These are phyloP conservation scores for Calonectria ilicicola DNA, from an alignment of 2,329 filamentous ascomycete species.

Conservation along the genomic window DNA sequence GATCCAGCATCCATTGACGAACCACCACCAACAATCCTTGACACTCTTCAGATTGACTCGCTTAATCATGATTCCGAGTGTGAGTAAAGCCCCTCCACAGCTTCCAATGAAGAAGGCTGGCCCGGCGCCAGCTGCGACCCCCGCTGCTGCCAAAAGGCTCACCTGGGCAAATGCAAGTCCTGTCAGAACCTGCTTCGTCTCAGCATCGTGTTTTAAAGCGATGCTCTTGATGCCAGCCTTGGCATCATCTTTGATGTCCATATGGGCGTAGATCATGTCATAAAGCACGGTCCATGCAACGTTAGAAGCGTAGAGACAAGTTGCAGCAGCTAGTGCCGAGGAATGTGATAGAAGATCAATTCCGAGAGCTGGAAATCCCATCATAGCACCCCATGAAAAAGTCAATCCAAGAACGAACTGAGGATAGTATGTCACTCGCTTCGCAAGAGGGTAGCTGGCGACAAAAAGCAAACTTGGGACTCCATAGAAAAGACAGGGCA, in stretches of 20 bases:
- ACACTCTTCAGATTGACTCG: slow-evolving; percentile 74
- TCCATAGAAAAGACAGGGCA: slow-evolving; percentile 80
- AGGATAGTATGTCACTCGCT: slow-evolving; percentile 88
- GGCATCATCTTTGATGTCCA: slow-evolving; percentile 88
- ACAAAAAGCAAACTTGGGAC: slow-evolving; percentile 82
- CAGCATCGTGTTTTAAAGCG: slow-evolving; percentile 80
- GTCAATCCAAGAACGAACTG: slow-evolving; percentile 86
- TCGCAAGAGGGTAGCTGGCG: slow-evolving; percentile 82
- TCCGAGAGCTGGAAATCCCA: slow-evolving; percentile 88
- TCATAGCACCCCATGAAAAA: slow-evolving; percentile 89
- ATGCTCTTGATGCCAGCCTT: slow-evolving; percentile 93
- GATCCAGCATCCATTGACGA: slow-evolving; percentile 77
- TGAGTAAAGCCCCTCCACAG: slow-evolving; percentile 72
- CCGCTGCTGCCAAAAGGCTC: slow-evolving; percentile 76
- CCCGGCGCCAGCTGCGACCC: slow-evolving; percentile 74
- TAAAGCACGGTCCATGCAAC: slow-evolving; percentile 90
- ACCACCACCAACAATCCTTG: slow-evolving; percentile 82
- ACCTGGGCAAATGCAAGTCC: slow-evolving; percentile 78
- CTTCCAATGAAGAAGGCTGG: slow-evolving; percentile 77
- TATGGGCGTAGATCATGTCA: slow-evolving; percentile 94
- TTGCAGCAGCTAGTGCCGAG: slow-evolving; percentile 73
- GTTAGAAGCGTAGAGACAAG: slow-evolving; percentile 80
- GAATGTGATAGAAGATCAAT: slow-evolving; percentile 77
- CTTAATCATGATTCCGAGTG: slow-evolving; percentile 75
- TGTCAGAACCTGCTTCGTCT: slow-evolving; percentile 81